Evolutionary conservation across 768 basidiomycete species (phyloP), one percentile per base, ranked within the genome.

Genomic region (Antrodiella citrinella): DNA sequence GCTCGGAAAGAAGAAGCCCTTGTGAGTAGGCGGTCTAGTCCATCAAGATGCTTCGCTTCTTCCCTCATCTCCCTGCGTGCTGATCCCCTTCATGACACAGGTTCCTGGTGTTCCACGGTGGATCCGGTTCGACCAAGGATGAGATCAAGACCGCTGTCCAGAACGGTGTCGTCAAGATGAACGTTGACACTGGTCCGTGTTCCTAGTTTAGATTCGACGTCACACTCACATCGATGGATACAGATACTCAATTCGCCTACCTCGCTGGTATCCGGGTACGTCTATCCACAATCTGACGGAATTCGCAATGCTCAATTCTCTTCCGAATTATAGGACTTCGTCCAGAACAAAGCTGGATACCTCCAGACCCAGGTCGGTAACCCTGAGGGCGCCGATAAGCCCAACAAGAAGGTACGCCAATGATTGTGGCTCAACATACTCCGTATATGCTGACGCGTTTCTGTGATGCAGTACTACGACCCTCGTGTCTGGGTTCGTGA

Each of bases 41-140:
- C 11, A 20, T 45, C 30, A 44, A 25, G 3, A 13, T 19, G 30
- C 9, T 26, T 24, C 25, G 23, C 3, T 10, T n/a, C n/a, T n/a
- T n/a, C n/a, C n/a, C n/a, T n/a, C n/a, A n/a, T n/a, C n/a, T 35
- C 30, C 30, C 15, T 35, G 30, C 30, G 30, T 35, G 30, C 30
- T 35, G 7, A 35, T 35, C 30, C 7, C 30, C 30, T 15, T 52
- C 23, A 12, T 19, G 23, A 3, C 10, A 7, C 47, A 91, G 91
- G 59, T 97, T 86, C 82, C 89, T 98, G 54, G 96, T 98, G 69
- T 99, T 98, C 92, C 96, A 99, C 74, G 96, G 96, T 70, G 96
- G 96, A 56, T 98, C 96, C 48, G 96, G 96, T 42, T 98, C 96
- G 25, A 83, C 88, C 58, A 91, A 91, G 72, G 86, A 94, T 44